These are phyloP conservation scores for Lentinula aciculospora DNA, from an alignment of 768 basidiomycete genomes.

Conservation along the genomic window DNA sequence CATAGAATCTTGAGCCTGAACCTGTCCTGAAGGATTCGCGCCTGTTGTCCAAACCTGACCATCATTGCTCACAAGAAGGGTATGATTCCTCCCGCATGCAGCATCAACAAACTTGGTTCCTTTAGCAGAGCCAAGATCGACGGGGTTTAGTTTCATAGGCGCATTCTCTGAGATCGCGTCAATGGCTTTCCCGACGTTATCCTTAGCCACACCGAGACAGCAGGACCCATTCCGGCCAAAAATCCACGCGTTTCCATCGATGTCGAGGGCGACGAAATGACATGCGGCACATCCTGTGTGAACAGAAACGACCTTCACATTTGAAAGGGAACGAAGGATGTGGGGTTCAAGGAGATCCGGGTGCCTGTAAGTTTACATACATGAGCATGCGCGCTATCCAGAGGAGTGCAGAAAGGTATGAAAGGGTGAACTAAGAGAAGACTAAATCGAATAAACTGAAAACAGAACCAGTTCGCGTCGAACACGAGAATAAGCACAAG, in stretches of 20 bases:
- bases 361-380: constrained; percentile 28
- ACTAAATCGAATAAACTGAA: background rate
- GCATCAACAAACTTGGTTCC: constrained; percentile 71
- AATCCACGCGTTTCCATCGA: constrained; percentile 79
- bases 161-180: constrained; percentile 64
- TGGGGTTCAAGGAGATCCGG: constrained; percentile 86
- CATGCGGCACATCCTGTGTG: constrained; percentile 75
- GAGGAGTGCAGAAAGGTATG: background rate
- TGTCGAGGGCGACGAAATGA: constrained; percentile 71
- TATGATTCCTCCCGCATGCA: constrained; percentile 79
- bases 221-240: constrained; percentile 80
- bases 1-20: constrained; percentile 24
- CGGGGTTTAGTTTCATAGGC: constrained; percentile 55
- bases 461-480: background rate
- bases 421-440: background rate
- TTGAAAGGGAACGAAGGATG: constrained; percentile 83
- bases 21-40: constrained; percentile 77
- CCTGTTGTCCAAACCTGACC: constrained; percentile 85
- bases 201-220: constrained; percentile 55
- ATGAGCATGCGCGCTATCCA: background rate
- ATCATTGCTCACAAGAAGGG: constrained; percentile 74
- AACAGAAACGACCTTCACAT: constrained; percentile 66
- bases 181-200: constrained; percentile 29
- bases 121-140: constrained; percentile 52
- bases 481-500: background rate